These are phyloP conservation scores for Stephania japonica DNA, from an alignment of 164 flowering plant genomes.

Conservation along the genomic window DNA sequence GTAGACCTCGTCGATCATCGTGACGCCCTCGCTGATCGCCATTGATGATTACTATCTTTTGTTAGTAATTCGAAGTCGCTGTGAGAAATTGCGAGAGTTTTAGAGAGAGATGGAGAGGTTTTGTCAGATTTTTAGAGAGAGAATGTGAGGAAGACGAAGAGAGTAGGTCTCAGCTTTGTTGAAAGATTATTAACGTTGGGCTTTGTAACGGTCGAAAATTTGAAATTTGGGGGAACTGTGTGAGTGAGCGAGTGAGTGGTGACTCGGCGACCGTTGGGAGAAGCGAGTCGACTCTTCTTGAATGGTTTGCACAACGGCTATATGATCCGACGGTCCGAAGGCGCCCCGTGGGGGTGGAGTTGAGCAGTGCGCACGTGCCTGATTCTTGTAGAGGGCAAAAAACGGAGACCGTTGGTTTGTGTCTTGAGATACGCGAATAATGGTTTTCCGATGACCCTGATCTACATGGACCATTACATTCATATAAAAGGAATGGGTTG, in stretches of 20 bases:
- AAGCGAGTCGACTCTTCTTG: background rate
- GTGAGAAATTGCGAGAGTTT: background rate
- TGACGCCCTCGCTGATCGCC: constrained; percentile 6
- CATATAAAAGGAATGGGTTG: too few relatives aligned
- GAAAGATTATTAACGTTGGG: constrained; percentile 18
- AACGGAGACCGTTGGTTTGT: too few relatives aligned
- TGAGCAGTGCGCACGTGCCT: background rate
- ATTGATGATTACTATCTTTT: background rate
- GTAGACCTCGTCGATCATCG: constrained; percentile 54
- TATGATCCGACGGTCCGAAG: constrained; percentile 5
- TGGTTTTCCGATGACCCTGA: too few relatives aligned
- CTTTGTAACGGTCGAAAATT: constrained; percentile 28
- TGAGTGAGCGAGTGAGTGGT: background rate
- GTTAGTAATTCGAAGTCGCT: background rate
- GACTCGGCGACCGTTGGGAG: background rate
- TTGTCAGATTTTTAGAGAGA: background rate
- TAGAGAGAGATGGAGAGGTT: background rate
- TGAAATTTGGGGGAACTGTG: constrained; percentile 3
- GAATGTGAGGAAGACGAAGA: background rate
- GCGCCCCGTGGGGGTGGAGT: constrained; percentile 3
- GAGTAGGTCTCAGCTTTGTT: constrained; percentile 11
- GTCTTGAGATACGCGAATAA: too few relatives aligned
- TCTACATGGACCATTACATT: too few relatives aligned
- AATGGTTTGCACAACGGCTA: constrained; percentile 1
- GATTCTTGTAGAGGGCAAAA: too few relatives aligned